Evolutionary conservation across 495 filamentous ascomycete species (phyloP).

Genomic region (Acidomyces sp.): DNA sequence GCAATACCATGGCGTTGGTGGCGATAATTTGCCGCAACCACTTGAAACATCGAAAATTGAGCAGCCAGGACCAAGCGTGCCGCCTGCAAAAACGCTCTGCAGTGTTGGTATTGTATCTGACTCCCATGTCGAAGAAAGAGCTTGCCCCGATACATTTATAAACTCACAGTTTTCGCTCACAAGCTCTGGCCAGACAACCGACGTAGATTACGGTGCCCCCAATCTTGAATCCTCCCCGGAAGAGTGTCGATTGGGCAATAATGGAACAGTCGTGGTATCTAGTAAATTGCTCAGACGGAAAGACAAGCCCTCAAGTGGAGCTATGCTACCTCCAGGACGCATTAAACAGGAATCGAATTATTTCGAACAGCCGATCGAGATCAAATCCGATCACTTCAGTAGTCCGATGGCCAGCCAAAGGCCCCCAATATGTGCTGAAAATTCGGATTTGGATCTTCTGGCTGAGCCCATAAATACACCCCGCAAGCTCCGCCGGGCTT

Average conservation of each 20-base stretch:
- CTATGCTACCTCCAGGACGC: conserved; percentile 2
- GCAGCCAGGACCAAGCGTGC: background rate
- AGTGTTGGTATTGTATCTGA: too few species aligned
- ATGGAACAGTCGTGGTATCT: conserved; percentile 26
- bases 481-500: conserved; percentile 10
- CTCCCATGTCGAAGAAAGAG: too few species aligned
- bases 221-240: background rate
- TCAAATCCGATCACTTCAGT: conserved; percentile 25
- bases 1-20: too few species aligned
- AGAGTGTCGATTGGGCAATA: conserved; percentile 4
- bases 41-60: conserved; percentile 1
- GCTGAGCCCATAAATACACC: conserved; percentile 16
- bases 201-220: conserved; percentile 9
- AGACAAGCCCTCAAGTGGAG: background rate
- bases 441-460: conserved; percentile 29
- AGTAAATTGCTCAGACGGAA: conserved; percentile 26
- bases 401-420: conserved; percentile 17
- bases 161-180: too few species aligned
- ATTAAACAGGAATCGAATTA: conserved; percentile 14
- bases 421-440: conserved; percentile 23
- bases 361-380: conserved; percentile 17
- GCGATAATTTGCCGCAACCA: conserved; percentile 5
- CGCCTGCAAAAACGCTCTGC: too few species aligned
- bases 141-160: too few species aligned
- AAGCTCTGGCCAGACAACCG: conserved; percentile 29